Base-by-base conservation (phyloP, 2,329 filamentous ascomycete species). In the Colletotrichum tabaci region DNA sequence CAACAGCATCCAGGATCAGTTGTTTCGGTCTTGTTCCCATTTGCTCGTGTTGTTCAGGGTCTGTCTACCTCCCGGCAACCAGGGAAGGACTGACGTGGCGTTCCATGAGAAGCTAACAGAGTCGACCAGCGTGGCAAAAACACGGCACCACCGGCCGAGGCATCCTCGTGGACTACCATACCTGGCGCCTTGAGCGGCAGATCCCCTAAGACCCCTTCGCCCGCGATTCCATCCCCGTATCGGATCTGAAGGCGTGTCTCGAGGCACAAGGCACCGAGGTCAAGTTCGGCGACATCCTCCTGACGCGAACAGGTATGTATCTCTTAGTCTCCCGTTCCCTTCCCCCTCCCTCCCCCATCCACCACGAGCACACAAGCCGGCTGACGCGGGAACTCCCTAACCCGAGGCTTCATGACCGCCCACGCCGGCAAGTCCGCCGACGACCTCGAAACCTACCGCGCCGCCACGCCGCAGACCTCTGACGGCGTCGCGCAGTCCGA, bases 281-380 rank as follows among this genome's bases (percentile, higher is more conserved):
- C 12, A 80, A 79, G 7, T 77, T 77, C 4, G 89, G 89, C 16
- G 89, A 91, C 69, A 87, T 91, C 40, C 81, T 91, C 52, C 83
- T 91, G 73, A 81, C 90, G 53, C 84, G 88, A 30, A 85, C 85
- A 0, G 88, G 70, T 72, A 52, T 15, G 4, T 15, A 18, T 18
- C 35, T 6, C 2, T 9, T 35, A 8, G 35, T 21, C 6, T 26
- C 12, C 35, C 47, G 0, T n/a, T 10, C 4, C 1, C 9, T n/a
- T 13, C 3, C 1, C 9, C 16, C 10, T 2, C 4, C 26, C 49
- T 21, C 26, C 6, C 9, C 23, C n/a, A 21, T 21, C 13, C 23
- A 21, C 16, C 52, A 16, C 1, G 16, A 16, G 3, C n/a, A 38
- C 16, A 1, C 7, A 16, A 21, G 10, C 3, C 5, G n/a, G 15